These are phyloP conservation scores for Pythium rishiriense DNA, from an alignment of 352 stramenopile genomes.

Conservation along the genomic window DNA sequence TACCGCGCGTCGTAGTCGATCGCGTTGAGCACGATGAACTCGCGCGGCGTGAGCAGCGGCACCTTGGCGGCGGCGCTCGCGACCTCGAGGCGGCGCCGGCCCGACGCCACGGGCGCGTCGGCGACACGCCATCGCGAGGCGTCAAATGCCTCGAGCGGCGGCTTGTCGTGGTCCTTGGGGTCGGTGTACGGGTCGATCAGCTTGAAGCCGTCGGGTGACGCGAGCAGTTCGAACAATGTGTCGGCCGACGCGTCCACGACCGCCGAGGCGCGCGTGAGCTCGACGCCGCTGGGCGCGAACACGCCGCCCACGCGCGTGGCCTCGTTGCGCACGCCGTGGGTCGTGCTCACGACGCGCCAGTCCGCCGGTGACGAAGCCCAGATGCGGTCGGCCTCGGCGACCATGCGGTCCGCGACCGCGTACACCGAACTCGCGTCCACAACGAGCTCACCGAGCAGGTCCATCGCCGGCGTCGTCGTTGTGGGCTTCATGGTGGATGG, in stretches of 20 bases:
- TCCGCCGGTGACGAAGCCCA: conserved; percentile 23
- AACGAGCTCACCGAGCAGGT: conserved; percentile 31
- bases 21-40: conserved; percentile 36
- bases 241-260: conserved; percentile 26
- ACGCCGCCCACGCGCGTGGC: conserved; percentile 26
- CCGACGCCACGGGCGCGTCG: background rate
- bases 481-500: background rate
- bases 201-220: conserved; percentile 31
- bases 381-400: conserved; percentile 30
- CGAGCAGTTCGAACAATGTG: conserved; percentile 33
- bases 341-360: conserved; percentile 24
- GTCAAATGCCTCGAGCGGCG: conserved; percentile 30
- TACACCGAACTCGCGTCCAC: conserved; percentile 25
- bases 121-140: conserved; percentile 25
- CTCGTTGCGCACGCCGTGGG: conserved; percentile 33
- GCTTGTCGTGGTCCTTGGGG: conserved; percentile 30
- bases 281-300: conserved; percentile 25
- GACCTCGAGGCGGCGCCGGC: conserved; percentile 27
- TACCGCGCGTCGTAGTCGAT: conserved; percentile 14
- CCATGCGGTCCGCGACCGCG: conserved; percentile 28
- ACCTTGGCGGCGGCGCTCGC: conserved; percentile 21
- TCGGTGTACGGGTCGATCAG: conserved; percentile 38
- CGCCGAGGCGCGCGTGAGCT: conserved; percentile 27
- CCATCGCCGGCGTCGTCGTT: background rate
- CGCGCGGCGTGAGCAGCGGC: conserved; percentile 23